Percentiles rank a stretch among this genome's conserved stretches.
Evolutionary conservation across 2,329 filamentous ascomycete species (phyloP).

Genomic region (Volutella citrinella): DNA sequence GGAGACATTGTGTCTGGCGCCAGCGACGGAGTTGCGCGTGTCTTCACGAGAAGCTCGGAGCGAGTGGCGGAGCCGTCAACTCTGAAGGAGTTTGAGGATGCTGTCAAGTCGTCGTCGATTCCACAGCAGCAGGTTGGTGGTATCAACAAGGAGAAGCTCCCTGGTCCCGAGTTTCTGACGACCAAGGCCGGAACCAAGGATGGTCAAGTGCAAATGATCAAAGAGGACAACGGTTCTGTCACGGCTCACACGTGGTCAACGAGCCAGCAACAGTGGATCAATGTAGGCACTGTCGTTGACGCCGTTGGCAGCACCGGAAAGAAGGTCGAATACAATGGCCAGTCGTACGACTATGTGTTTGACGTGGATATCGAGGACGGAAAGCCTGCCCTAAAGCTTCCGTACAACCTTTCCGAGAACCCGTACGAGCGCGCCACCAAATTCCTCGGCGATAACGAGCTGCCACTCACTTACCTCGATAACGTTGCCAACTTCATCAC

Average conservation of each 20-base stretch:
- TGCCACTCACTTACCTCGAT: constrained; percentile 84
- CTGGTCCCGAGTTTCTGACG: constrained; percentile 81
- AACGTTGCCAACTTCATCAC: constrained; percentile 92
- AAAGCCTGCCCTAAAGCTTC: constrained; percentile 88
- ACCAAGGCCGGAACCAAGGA: constrained; percentile 89
- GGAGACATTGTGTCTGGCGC: constrained; percentile 94
- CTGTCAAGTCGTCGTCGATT: constrained; percentile 79
- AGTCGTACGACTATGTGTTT: constrained; percentile 95
- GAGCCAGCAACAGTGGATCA: constrained; percentile 70
- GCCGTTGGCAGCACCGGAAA: constrained; percentile 78
- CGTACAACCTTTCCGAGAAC: constrained; percentile 89
- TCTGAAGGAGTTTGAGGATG: constrained; percentile 73
- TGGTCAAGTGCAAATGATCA: constrained; percentile 91
- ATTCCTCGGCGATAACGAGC: constrained; percentile 84
- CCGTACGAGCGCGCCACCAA: constrained; percentile 88
- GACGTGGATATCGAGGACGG: constrained; percentile 96
- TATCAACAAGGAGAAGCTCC: constrained; percentile 89
- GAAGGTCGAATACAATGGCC: constrained; percentile 73
- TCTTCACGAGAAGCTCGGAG: constrained; percentile 74
- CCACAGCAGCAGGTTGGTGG: constrained; percentile 79
- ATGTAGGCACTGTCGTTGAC: constrained; percentile 92
- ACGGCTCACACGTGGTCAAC: constrained; percentile 87
- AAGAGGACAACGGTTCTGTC: constrained; percentile 74
- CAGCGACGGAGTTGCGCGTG: constrained; percentile 79
- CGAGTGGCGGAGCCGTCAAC: constrained; percentile 67